Evolutionary conservation across 208 protist genomes (phyloP).

Genomic region (Ichthyophonus hoferi): DNA sequence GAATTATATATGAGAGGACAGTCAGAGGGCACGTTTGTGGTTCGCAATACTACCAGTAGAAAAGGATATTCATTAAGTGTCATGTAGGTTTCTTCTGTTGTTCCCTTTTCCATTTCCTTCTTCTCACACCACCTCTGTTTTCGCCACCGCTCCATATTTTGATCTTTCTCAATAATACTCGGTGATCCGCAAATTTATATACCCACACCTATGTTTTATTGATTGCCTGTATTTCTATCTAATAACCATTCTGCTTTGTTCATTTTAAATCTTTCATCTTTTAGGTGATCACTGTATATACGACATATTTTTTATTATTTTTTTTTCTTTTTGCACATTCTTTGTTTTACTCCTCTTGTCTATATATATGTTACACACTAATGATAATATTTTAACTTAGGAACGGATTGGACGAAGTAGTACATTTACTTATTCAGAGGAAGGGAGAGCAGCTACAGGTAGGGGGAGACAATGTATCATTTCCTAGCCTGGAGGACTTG

Average conservation of each 20-base stretch:
- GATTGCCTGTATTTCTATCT: too few species aligned
- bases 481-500: neutral
- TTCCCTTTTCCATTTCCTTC: neutral
- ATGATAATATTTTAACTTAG: neutral
- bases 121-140: too few species aligned
- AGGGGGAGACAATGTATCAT: neutral
- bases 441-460: neutral
- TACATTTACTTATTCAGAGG: neutral
- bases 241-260: too few species aligned
- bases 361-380: neutral
- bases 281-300: too few species aligned
- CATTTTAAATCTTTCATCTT: too few species aligned
- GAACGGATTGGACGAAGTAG: neutral
- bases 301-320: too few species aligned
- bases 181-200: too few species aligned
- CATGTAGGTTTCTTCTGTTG: neutral
- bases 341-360: neutral
- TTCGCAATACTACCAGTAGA: neutral
- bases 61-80: neutral
- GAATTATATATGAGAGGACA: neutral
- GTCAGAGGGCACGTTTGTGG: neutral
- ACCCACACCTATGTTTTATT: too few species aligned
- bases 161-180: too few species aligned
- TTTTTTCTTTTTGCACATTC: too few species aligned
- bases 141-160: too few species aligned